These are phyloP conservation scores for Amphichorda felina DNA, from an alignment of 2,329 filamentous ascomycete genomes.

Conservation along the genomic window DNA sequence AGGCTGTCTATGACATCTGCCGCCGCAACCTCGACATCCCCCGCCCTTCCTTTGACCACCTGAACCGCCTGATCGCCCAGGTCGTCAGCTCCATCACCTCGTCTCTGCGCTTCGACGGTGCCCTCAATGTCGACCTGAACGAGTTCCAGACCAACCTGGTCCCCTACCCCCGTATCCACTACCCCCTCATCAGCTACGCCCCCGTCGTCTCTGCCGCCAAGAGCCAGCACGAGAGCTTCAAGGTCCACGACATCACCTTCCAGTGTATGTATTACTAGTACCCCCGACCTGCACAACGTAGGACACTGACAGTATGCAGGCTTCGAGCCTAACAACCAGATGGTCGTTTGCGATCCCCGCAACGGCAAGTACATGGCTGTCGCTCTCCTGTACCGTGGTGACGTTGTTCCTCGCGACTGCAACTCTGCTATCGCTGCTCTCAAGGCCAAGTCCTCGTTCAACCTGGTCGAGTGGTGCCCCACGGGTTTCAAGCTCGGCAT, in stretches of 20 bases:
- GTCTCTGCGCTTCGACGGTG: constrained; percentile 59
- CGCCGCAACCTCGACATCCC: constrained; percentile 59
- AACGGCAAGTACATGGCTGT: constrained; percentile 71
- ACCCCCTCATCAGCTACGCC: constrained; percentile 61
- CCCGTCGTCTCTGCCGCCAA: constrained; percentile 61
- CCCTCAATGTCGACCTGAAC: constrained; percentile 63
- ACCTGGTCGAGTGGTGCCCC: constrained; percentile 65
- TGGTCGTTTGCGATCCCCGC: constrained; percentile 63
- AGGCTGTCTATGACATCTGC: constrained; percentile 67
- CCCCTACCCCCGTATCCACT: constrained; percentile 63
- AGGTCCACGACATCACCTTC: constrained; percentile 65
- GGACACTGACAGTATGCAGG: constrained; percentile 25
- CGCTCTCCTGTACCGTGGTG: constrained; percentile 59
- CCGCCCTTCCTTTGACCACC: constrained; percentile 57
- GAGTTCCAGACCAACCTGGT: constrained; percentile 71
- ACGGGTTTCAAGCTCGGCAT: constrained; percentile 68
- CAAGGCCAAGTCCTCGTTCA: constrained; percentile 62
- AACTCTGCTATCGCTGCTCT: constrained; percentile 52
- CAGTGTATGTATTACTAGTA: constrained; percentile 49
- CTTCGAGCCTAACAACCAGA: constrained; percentile 70
- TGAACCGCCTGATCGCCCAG: constrained; percentile 63
- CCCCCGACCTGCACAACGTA: not conserved
- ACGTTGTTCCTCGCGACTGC: constrained; percentile 60
- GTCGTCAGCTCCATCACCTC: constrained; percentile 66
- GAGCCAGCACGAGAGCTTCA: constrained; percentile 80